Evolutionary conservation across 768 basidiomycete genomes (phyloP), one percentile per base, ranked within the genome.

Genomic region (Leccinum variicolor): DNA sequence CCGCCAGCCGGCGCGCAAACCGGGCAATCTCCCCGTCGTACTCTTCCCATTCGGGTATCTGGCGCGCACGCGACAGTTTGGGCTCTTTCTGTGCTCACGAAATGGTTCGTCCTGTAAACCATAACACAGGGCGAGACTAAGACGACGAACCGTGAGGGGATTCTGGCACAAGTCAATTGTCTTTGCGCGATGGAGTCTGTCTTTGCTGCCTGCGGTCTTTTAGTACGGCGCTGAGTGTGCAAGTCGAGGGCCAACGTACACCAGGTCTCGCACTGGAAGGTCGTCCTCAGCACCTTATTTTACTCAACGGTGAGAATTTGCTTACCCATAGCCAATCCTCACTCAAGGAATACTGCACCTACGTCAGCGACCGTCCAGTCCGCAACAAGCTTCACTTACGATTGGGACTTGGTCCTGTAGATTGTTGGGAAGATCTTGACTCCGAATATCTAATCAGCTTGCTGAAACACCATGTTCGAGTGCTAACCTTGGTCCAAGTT

Each of bases 161-260:
- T 98, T 97, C 73, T 97, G 94, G 71, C 96, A 98, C 5, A 98
- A 82, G 68, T 98, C 96, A 59, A 98, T 96, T 7, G 90, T 92
- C 74, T 92, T 92, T n/a, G 81, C 82, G 33, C 85, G 81, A 65
- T 91, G 75, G 0, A 94, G 73, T 41, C 92, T 79, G 64, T 93
- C 90, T 69, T 91, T 92, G 78, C 88, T 91, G 66, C 87, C 88
- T 90, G 62, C 58, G 57, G 28, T 56, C 36, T 34, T 45, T 60
- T 19, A 62, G 54, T 41, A 25, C 34, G 15, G 31, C 14, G 9
- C 21, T 1, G 34, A 31, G 53, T 56, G 2, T 55, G 53, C 50
- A 25, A 10, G 25, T 10, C 41, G 49, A 23, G 43, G 1, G 31
- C 1, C 47, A 39, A 77, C 86, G 59, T 83, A 85, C 97, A 99